A percentile compares a stretch with the other conserved stretches of the same genome.
phyloP scores from a whole-genome alignment of 163 green algal genomes.

The Dunaliella salina region DNA sequence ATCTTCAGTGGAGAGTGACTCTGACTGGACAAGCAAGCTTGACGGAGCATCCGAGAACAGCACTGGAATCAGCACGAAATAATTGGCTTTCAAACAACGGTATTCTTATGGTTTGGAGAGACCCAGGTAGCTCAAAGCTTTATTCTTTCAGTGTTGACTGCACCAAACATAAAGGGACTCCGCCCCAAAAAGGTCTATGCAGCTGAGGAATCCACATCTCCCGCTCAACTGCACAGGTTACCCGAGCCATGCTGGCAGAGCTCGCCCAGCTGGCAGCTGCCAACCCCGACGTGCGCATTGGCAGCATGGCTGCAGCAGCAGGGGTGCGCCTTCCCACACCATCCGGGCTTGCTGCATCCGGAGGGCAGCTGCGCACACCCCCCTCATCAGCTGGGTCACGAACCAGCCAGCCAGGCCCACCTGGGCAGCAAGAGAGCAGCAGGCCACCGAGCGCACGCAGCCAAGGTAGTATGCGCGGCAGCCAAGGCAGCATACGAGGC shows the following conservation, averaged over 20 bases:
- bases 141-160: too few relatives aligned
- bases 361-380: background rate
- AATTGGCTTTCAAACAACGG: too few relatives aligned
- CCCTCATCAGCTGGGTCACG: background rate
- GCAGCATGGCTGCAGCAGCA: slow-evolving; percentile 20
- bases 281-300: slow-evolving; percentile 23
- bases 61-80: too few relatives aligned
- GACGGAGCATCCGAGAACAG: too few relatives aligned
- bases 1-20: too few relatives aligned
- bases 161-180: too few relatives aligned
- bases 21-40: too few relatives aligned
- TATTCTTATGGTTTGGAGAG: too few relatives aligned
- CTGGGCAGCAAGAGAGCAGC: slow-evolving; percentile 1
- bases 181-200: too few relatives aligned
- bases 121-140: too few relatives aligned
- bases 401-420: background rate
- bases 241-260: slow-evolving; percentile 45
- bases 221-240: slow-evolving; percentile 8
- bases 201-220: too few relatives aligned
- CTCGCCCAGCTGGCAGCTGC: slow-evolving; percentile 32
- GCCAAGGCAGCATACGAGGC: background rate
- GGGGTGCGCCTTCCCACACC: slow-evolving; percentile 15
- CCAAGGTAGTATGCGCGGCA: background rate
- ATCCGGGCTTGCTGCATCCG: slow-evolving; percentile 1
- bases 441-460: slow-evolving; percentile 6